These are phyloP conservation scores for Waltergamsia citrina DNA, from an alignment of 2,329 filamentous ascomycete genomes.

Conservation along the genomic window DNA sequence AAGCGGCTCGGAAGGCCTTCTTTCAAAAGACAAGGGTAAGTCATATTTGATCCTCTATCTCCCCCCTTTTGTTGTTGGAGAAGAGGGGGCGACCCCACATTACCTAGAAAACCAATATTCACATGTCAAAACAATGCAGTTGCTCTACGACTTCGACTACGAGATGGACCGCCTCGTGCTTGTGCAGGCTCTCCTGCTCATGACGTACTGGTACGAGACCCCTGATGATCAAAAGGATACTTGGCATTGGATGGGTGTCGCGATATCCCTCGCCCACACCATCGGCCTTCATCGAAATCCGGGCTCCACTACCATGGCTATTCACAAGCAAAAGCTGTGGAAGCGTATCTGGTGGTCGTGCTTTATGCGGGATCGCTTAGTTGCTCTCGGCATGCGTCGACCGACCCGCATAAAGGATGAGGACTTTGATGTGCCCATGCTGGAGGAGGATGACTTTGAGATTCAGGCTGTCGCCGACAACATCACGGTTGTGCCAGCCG, in stretches of 20 bases:
- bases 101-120: slow-evolving; percentile 8
- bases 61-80: neutral
- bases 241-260: slow-evolving; percentile 98
- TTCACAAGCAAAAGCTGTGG: slow-evolving; percentile 71
- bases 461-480: slow-evolving; percentile 57
- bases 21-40: slow-evolving; percentile 80
- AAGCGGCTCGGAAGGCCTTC: slow-evolving; percentile 77
- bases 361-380: slow-evolving; percentile 88
- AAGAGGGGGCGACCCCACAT: neutral
- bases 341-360: slow-evolving; percentile 98
- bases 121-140: slow-evolving; percentile 31
- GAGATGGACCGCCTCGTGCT: slow-evolving; percentile 82
- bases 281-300: slow-evolving; percentile 89
- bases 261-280: slow-evolving; percentile 84
- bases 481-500: slow-evolving; percentile 56
- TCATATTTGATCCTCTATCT: slow-evolving; percentile 7
- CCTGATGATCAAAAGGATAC: slow-evolving; percentile 96
- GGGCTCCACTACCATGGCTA: slow-evolving; percentile 62
- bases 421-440: slow-evolving; percentile 89
- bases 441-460: slow-evolving; percentile 78
- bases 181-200: slow-evolving; percentile 78
- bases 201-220: slow-evolving; percentile 98
- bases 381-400: slow-evolving; percentile 86
- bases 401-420: slow-evolving; percentile 88
- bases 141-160: slow-evolving; percentile 92